A percentile compares a stretch with the other conserved stretches of the same genome.
phyloP scores from a whole-genome alignment of 768 basidiomycete genomes.

The Boletus sp. region DNA sequence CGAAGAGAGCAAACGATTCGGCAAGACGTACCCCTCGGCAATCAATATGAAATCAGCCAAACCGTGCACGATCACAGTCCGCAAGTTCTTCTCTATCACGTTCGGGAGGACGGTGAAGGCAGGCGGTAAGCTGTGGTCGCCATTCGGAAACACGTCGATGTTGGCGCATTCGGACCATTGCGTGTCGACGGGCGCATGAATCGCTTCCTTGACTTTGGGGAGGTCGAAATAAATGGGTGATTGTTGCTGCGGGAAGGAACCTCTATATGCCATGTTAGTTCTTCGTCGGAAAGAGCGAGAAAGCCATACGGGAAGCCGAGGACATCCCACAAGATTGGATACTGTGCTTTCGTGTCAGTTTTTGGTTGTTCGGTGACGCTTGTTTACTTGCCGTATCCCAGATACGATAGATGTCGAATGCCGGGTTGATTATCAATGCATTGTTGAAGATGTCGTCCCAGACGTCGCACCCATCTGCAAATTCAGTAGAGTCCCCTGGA shows the following conservation, averaged over 20 bases:
- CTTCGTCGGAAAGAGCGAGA: neutral
- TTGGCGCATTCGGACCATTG: slow-evolving; percentile 64
- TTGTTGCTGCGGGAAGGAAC: slow-evolving; percentile 53
- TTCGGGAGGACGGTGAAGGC: slow-evolving; percentile 64
- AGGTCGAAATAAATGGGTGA: slow-evolving; percentile 70
- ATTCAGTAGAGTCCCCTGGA: slow-evolving; percentile 51
- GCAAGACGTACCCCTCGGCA: slow-evolving; percentile 57
- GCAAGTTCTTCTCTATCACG: slow-evolving; percentile 71
- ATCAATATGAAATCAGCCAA: slow-evolving; percentile 72
- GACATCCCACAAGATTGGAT: slow-evolving; percentile 73
- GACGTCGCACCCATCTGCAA: slow-evolving; percentile 55
- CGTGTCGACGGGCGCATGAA: slow-evolving; percentile 63
- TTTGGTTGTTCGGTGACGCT: neutral
- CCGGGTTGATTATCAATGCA: slow-evolving; percentile 62
- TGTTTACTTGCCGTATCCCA: slow-evolving; percentile 53
- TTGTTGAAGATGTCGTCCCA: slow-evolving; percentile 66
- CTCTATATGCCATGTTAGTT: slow-evolving; percentile 34
- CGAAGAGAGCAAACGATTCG: neutral
- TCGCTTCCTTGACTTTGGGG: slow-evolving; percentile 57
- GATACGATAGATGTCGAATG: slow-evolving; percentile 74
- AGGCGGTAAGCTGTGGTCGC: slow-evolving; percentile 60
- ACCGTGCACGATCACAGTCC: slow-evolving; percentile 69
- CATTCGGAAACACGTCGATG: slow-evolving; percentile 55
- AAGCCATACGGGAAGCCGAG: slow-evolving; percentile 70
- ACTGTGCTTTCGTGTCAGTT: slow-evolving; percentile 27